Conservation (phyloP, 2,329 filamentous ascomycete species). For the Exophiala mesophila region DNA sequence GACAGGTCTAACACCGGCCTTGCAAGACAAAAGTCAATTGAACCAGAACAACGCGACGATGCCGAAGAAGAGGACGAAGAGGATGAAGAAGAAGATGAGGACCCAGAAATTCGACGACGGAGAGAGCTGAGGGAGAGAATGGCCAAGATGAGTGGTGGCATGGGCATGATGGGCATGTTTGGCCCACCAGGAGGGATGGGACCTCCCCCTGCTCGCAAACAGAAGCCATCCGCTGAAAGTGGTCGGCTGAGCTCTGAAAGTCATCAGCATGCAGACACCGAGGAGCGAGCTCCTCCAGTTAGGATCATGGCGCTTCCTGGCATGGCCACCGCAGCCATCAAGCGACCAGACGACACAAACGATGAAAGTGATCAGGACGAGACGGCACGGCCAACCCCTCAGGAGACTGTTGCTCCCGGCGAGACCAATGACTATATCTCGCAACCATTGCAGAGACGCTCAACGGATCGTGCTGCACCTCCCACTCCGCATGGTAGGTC, state of each 20-base stretch:
- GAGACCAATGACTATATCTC: slow-evolving; percentile 23
- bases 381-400: slow-evolving; percentile 22
- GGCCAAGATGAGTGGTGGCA: slow-evolving; percentile 97
- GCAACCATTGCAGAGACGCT: slow-evolving; percentile 23
- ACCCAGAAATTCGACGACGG: slow-evolving; percentile 78
- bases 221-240: slow-evolving; percentile 39
- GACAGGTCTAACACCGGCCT: slow-evolving; percentile 11
- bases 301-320: slow-evolving; percentile 64
- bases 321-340: slow-evolving; percentile 53
- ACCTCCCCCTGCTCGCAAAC: slow-evolving; percentile 47
- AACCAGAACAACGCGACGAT: slow-evolving; percentile 47
- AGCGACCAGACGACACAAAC: slow-evolving; percentile 46
- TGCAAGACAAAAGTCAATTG: slow-evolving; percentile 38
- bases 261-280: slow-evolving; percentile 30
- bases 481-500: slow-evolving; percentile 50
- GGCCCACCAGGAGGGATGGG: slow-evolving; percentile 65
- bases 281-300: slow-evolving; percentile 38
- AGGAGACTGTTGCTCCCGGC: slow-evolving; percentile 15
- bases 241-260: slow-evolving; percentile 32
- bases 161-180: slow-evolving; percentile 95
- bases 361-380: slow-evolving; percentile 31
- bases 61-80: slow-evolving; percentile 60
- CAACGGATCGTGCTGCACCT: slow-evolving; percentile 41
- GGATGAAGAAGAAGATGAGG: slow-evolving; percentile 79
- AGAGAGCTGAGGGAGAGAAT: slow-evolving; percentile 90